phyloP scores from a whole-genome alignment of 129 eudicot species.

The Lactuca sativa region DNA sequence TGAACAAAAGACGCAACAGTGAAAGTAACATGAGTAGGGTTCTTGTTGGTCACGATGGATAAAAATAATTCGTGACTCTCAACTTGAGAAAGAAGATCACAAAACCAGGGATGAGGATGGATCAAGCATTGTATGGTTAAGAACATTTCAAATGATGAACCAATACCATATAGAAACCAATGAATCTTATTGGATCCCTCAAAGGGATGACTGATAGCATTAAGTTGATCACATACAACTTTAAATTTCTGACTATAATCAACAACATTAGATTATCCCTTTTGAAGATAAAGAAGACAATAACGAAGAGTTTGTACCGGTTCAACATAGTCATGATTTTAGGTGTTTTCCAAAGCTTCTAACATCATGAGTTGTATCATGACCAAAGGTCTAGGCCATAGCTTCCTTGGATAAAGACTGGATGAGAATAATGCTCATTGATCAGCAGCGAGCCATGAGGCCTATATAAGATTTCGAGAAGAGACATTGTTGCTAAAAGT shows the following conservation, averaged over 20 bases:
- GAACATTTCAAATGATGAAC: neutral
- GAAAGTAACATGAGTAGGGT: too few species aligned
- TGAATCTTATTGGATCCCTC: neutral
- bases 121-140: neutral
- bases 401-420: neutral
- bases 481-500: neutral
- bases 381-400: neutral
- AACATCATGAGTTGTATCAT: neutral
- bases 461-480: neutral
- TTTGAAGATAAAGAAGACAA: neutral
- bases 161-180: too few species aligned
- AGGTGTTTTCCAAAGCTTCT: neutral
- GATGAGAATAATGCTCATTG: neutral
- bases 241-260: neutral
- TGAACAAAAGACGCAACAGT: too few species aligned
- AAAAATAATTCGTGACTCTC: neutral
- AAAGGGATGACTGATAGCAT: neutral
- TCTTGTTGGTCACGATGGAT: too few species aligned
- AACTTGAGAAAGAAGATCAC: too few species aligned
- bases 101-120: neutral
- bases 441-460: neutral
- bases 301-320: neutral
- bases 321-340: neutral
- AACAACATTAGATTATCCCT: neutral
- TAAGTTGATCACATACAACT: neutral